Evolutionary conservation across 345 rosid species (phyloP).

Genomic region (Citrus unshiu): DNA sequence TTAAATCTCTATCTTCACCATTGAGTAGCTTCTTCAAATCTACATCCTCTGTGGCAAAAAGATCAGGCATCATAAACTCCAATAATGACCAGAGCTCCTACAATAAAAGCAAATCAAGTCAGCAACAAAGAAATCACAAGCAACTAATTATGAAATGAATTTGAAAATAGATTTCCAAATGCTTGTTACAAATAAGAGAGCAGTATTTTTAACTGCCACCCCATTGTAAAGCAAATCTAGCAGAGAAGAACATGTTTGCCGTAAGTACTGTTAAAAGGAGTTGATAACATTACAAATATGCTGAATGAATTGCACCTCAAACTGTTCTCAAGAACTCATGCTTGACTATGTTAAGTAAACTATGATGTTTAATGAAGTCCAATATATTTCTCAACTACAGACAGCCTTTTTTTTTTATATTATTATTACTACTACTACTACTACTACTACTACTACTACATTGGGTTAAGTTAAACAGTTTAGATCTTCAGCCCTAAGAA

Average conservation of each 20-base stretch:
- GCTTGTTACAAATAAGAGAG: neutral
- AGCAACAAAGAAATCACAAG: conserved; percentile 13
- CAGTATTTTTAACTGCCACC: neutral
- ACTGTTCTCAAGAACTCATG: neutral
- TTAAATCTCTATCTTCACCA: conserved; percentile 77
- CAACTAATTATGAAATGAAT: conserved; percentile 1
- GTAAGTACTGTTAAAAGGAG: neutral
- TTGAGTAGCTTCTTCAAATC: conserved; percentile 86
- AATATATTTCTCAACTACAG: neutral
- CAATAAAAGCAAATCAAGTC: conserved; percentile 20
- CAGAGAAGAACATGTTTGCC: neutral
- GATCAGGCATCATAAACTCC: conserved; percentile 96
- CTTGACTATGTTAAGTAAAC: neutral
- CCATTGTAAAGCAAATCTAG: neutral
- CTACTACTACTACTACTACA: too few relatives aligned
- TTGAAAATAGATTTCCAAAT: neutral
- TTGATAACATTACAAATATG: neutral
- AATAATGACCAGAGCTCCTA: conserved; percentile 96
- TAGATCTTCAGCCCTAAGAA: neutral
- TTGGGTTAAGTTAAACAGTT: neutral
- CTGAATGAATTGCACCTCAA: neutral
- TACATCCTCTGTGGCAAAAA: conserved; percentile 85
- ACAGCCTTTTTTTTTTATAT: neutral
- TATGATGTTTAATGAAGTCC: neutral
- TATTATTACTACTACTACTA: too few relatives aligned